Percentiles rank a stretch among this genome's conserved stretches.
Conservation (phyloP, 1,284 basidiomycete genomes). For the Ustilago xerochloae region DNA sequence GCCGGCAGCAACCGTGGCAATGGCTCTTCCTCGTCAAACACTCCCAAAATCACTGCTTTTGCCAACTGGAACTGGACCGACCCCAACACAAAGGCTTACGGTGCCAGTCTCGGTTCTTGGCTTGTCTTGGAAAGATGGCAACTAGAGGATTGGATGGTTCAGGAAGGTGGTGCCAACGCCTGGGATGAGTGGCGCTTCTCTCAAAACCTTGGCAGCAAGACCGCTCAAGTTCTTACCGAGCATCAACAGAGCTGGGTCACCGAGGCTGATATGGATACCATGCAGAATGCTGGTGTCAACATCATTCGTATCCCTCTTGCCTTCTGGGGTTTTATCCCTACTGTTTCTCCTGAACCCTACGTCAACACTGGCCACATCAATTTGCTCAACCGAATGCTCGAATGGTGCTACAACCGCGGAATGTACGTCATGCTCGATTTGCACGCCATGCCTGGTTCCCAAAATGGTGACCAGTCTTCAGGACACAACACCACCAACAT, state of each 20-base stretch:
- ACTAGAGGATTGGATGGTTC: conserved; percentile 69
- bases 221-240: conserved; percentile 49
- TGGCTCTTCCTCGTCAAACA: conserved; percentile 13
- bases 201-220: conserved; percentile 57
- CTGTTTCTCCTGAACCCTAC: conserved; percentile 55
- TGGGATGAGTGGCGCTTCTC: conserved; percentile 69
- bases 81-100: conserved; percentile 61
- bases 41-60: conserved; percentile 49
- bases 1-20: conserved; percentile 5
- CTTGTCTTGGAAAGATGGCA: conserved; percentile 69
- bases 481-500: conserved; percentile 62
- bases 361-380: conserved; percentile 51
- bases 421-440: conserved; percentile 70
- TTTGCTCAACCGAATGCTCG: conserved; percentile 57
- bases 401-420: conserved; percentile 66
- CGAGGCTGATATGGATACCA: conserved; percentile 67
- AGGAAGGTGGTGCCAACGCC: conserved; percentile 60
- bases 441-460: conserved; percentile 70
- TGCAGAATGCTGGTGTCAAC: conserved; percentile 65
- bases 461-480: conserved; percentile 67
- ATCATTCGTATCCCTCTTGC: conserved; percentile 69
- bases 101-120: conserved; percentile 65
- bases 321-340: conserved; percentile 66
- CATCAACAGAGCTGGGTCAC: conserved; percentile 69
- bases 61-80: conserved; percentile 64